These are phyloP conservation scores for Periconia sp. DNA, from an alignment of 2,329 filamentous ascomycete genomes.

Conservation along the genomic window DNA sequence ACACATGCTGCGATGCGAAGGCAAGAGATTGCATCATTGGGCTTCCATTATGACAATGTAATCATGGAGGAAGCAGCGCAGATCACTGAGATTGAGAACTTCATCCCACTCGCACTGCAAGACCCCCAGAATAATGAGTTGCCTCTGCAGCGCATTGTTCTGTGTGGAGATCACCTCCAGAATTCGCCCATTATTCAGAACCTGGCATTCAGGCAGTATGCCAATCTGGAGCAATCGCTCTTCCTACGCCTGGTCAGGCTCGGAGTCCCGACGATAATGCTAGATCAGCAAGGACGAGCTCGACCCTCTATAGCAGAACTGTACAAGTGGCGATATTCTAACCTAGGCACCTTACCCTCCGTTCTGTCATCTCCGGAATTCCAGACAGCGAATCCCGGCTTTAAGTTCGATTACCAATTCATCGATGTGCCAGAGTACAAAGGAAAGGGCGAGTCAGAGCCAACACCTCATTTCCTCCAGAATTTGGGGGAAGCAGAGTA, in stretches of 20 bases:
- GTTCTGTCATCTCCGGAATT: conserved; percentile 76
- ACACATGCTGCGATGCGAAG: conserved; percentile 96
- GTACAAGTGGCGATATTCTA: conserved; percentile 91
- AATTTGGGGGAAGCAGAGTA: conserved; percentile 98
- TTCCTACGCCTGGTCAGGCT: conserved; percentile 90
- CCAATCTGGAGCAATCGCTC: conserved; percentile 93
- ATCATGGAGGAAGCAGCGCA: conserved; percentile 99
- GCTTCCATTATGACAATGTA: conserved; percentile 97
- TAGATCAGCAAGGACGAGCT: conserved; percentile 93
- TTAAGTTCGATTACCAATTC: conserved; percentile 94
- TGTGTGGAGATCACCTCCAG: conserved; percentile 95
- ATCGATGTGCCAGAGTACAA: conserved; percentile 95
- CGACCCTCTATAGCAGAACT: conserved; percentile 85
- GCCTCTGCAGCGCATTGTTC: conserved; percentile 82
- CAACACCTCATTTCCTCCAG: conserved; percentile 92
- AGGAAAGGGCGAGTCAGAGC: conserved; percentile 84
- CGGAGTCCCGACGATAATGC: conserved; percentile 86
- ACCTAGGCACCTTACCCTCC: conserved; percentile 77
- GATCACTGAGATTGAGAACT: conserved; percentile 96
- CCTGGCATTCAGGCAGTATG: conserved; percentile 90
- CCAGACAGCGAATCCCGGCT: conserved; percentile 83
- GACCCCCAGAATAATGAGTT: conserved; percentile 75
- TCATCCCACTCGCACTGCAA: conserved; percentile 93
- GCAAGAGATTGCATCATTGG: conserved; percentile 86
- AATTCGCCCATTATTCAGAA: conserved; percentile 97